Evolutionary conservation across 208 protist species (phyloP).

Genomic region (Leishmania lainsoni): DNA sequence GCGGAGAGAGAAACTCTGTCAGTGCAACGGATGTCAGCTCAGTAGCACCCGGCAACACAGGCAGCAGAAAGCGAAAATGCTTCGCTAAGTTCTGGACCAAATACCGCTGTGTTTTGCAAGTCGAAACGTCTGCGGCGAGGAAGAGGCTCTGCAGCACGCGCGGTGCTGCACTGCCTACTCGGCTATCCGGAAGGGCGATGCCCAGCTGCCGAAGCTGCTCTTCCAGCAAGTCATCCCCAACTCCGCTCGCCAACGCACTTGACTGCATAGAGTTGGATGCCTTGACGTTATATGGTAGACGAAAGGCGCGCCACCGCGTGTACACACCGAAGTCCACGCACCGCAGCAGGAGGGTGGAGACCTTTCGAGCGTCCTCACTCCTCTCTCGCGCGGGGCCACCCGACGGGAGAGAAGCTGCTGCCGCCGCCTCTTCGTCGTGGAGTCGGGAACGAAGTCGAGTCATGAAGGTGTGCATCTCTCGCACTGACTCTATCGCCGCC

Average conservation of each 20-base stretch:
- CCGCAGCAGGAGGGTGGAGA: conserved; percentile 24
- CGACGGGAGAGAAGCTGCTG: not conserved
- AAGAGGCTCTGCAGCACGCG: conserved; percentile 27
- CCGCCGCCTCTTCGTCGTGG: conserved; percentile 17
- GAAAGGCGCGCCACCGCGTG: conserved; percentile 83
- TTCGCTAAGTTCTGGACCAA: conserved; percentile 49
- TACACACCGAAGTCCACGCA: conserved; percentile 90
- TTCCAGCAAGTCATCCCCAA: conserved; percentile 53
- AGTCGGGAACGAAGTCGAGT: conserved; percentile 34
- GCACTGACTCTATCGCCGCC: conserved; percentile 47
- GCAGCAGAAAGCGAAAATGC: conserved; percentile 67
- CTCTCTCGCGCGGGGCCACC: not conserved
- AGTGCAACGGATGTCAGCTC: conserved; percentile 36
- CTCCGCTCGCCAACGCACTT: conserved; percentile 34
- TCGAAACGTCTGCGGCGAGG: conserved; percentile 20
- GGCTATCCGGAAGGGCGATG: conserved; percentile 32
- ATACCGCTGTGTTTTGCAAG: conserved; percentile 31
- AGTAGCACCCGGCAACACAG: conserved; percentile 61
- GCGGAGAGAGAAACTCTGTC: conserved; percentile 34
- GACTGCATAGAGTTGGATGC: conserved; percentile 22
- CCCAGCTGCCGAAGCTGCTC: conserved; percentile 37
- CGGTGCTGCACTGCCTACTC: conserved; percentile 26
- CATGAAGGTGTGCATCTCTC: conserved; percentile 70
- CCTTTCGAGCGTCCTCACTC: not conserved
- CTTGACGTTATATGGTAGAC: conserved; percentile 88